Base-by-base conservation (phyloP, 2,329 filamentous ascomycete genomes). In the Annulohypoxylon truncatum region DNA sequence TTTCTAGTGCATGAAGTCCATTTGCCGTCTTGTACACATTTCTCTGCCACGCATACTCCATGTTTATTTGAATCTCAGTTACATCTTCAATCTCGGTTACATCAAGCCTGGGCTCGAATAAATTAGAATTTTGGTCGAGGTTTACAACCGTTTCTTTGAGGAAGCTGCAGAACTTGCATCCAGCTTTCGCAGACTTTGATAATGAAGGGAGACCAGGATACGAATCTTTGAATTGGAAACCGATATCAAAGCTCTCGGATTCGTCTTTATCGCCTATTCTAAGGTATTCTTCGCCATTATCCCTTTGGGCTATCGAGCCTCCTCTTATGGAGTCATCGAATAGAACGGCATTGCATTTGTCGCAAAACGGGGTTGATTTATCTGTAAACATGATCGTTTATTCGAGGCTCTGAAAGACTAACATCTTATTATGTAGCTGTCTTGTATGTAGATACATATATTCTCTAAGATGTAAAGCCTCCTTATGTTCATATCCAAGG, bases 301-400 rank as follows among this genome's bases (percentile, higher is more conserved):
- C 18, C 28, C 31, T 28, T 46, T 33, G 26, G 10, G 15, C 52
- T 31, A 24, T 52, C n/a, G 22, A 40, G 9, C 53, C 47, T 28
- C 52, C 53, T 38, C 52, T 29, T 12, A 13, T 20, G 33, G 38
- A 53, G 35, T 58, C 54, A n/a, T 64, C 46, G 13, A 64, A 58
- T 13, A 55, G 28, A 29, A 64, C 40, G 3, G 38, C 52, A n/a
- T 53, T 42, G 38, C 47, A 54, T 40, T 18, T 53, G 2, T 53
- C 28, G 22, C 48, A 58, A 13, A 58, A 38, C 24, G 29, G 15
- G 9, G n/a, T 35, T 4, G 24, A 24, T 40, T 29, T 15, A 48
- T 4, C 15, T n/a, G 20, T 35, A 59, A 46, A 51, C 46, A 50
- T 58, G 3, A 12, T 54, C 8, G n/a, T n/a, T n/a, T n/a, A n/a